Evolutionary conservation across 1,284 basidiomycete genomes (phyloP).

Genomic region (Puccinia polysora): DNA sequence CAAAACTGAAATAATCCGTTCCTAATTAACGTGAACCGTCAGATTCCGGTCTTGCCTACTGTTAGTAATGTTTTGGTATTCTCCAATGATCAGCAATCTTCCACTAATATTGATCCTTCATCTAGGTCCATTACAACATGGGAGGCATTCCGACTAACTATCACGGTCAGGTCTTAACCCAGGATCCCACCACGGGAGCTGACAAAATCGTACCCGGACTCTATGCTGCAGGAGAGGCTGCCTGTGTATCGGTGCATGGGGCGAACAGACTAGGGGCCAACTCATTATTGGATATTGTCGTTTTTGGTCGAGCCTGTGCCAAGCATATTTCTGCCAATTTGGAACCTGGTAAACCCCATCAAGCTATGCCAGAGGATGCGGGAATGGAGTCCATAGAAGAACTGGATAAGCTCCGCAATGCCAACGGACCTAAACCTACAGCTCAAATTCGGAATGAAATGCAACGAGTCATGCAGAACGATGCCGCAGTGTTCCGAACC

Average conservation of each 20-base stretch:
- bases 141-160: constrained; percentile 99
- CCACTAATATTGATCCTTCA: constrained; percentile 2
- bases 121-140: constrained; percentile 60
- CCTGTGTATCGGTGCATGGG: constrained; percentile 97
- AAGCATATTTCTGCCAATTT: constrained; percentile 94
- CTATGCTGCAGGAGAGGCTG: constrained; percentile 97
- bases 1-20: too few species aligned
- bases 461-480: constrained; percentile 90
- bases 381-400: constrained; percentile 81
- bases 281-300: constrained; percentile 97
- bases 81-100: background rate
- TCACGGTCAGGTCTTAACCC: constrained; percentile 87
- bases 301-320: constrained; percentile 96
- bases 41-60: constrained; percentile 87
- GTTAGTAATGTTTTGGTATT: constrained; percentile 63
- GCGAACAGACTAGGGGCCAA: constrained; percentile 99
- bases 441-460: constrained; percentile 87
- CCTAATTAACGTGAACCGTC: background rate
- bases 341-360: constrained; percentile 85
- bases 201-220: constrained; percentile 94
- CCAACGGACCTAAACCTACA: constrained; percentile 77
- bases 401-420: constrained; percentile 79
- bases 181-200: constrained; percentile 63
- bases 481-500: constrained; percentile 63
- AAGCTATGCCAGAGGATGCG: constrained; percentile 77